Evolutionary conservation across 192 early-diverging fungal species (phyloP), one percentile per base, ranked within the genome.

Genomic region (Coemansia reversa): DNA sequence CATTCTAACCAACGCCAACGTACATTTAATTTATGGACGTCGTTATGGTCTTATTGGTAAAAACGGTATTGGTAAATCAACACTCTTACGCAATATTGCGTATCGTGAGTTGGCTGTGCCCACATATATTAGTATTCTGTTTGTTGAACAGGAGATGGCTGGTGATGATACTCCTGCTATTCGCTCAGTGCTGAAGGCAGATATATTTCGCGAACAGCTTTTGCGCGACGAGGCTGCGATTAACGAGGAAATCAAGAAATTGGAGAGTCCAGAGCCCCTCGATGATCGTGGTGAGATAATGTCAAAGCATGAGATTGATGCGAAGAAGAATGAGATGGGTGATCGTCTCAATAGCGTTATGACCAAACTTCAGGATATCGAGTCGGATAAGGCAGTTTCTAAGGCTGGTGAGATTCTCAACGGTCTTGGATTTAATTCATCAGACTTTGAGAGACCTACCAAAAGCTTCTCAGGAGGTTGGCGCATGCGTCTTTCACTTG

Each of bases 381-480:
- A 98, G 68, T 91, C 94, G 25, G 92, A 98, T 75, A 96, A 93
- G 79, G 97, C 97, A 5, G 97, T 97, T 72, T 82, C 95, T 27
- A 89, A 93, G 65, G 97, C 97, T n/a, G 92, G 93, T 24, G 87
- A 87, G 33, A 97, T 99, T 75, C 84, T 99, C 33, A 87, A 90
- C 65, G 98, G 98, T 90, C 90, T 99, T 54, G 98, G 98, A 18
- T 99, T 99, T 75, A 81, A 82, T 65, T 64, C 86, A 20, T 83
- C 81, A 19, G 87, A 88, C 59, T 93, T 96, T 72, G 79, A 86
- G 60, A 80, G 87, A 64, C 90, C 91, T 35, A 99, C 98, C 47
- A 92, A 87, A 79, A 92, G 93, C 70, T 91, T 99, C 60, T 97
- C 95, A 59, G 98, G 98, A 79, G 98, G 98, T 73, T 99, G 98